Evolutionary conservation across 2,329 filamentous ascomycete species (phyloP), one percentile per base, ranked within the genome.

Genomic region (Sporothrix phasma): DNA sequence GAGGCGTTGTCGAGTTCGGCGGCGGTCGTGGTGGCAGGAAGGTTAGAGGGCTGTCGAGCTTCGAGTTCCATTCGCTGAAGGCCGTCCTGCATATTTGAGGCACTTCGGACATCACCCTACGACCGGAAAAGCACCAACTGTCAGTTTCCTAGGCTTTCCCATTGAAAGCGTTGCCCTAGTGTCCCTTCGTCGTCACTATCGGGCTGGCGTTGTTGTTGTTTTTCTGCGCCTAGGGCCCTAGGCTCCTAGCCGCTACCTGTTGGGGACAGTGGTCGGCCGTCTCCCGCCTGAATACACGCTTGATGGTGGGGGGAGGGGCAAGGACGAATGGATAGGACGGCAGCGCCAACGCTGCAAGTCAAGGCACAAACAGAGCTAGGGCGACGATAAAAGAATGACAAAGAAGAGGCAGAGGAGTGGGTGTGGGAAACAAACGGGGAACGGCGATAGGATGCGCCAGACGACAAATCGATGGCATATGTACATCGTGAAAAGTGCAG

Each of bases 31-130:
- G 46, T 71, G 68, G 67, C 69, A 72, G 71, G 71, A 70, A 43
- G 69, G 69, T 56, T 73, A 76, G 72, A 76, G 13, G 46, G 76
- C 76, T 79, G 82, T 78, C 76, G 77, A 66, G 88, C 88, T 79
- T 92, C 87, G 66, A 92, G 82, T 80, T 97, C 92, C 79, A 99
- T 85, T 75, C 92, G 88, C 72, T 93, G 89, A 69, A 99, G 84
- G 76, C 90, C 93, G 72, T 96, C 88, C 78, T 96, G 92, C 85
- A 99, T 97, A 77, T 96, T 77, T 93, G 89, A 70, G 93, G 91
- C 69, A 97, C 92, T 81, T 97, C 92, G 74, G 91, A 90, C 86
- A 93, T 96, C 72, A 95, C 86, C 79, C 91, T 96, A 76, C 69
- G 73, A 68, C 51, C 73, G 70, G 71, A 63, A 47, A 46, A 64